Evolutionary conservation across 371 early-diverging fungal genomes (phyloP).

Genomic region (Sporodiniella umbellata): DNA sequence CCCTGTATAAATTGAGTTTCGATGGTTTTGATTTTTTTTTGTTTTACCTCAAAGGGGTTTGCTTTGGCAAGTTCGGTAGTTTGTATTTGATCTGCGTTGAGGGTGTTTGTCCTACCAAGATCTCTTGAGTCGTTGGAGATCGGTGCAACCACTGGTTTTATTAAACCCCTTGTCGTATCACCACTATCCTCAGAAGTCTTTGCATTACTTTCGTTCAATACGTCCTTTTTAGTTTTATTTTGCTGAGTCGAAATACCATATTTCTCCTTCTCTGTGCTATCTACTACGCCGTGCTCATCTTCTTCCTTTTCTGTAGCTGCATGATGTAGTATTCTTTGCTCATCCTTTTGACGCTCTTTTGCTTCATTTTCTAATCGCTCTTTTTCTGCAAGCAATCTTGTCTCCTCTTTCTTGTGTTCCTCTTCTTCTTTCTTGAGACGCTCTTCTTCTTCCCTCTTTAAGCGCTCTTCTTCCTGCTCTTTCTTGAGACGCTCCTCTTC

Average conservation of each 20-base stretch:
- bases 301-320: background rate
- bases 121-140: too few relatives aligned
- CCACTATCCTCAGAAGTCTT: too few relatives aligned
- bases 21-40: background rate
- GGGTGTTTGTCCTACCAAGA: too few relatives aligned
- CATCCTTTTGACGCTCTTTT: background rate
- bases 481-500: conserved; percentile 1
- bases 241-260: too few relatives aligned
- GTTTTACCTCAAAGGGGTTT: background rate
- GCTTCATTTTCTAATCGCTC: background rate
- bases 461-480: conserved; percentile 6
- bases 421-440: background rate
- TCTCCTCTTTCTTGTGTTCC: background rate
- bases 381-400: background rate
- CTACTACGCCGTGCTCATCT: background rate
- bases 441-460: background rate
- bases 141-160: too few relatives aligned
- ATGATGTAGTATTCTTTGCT: background rate
- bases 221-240: too few relatives aligned
- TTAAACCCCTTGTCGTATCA: too few relatives aligned
- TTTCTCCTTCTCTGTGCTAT: background rate
- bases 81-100: too few relatives aligned
- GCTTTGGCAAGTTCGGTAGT: too few relatives aligned
- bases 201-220: too few relatives aligned
- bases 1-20: background rate